A percentile compares a stretch with the other conserved stretches of the same genome.
phyloP scores from a whole-genome alignment of 805 yeast species.

The Barnettozyma pratensis region DNA sequence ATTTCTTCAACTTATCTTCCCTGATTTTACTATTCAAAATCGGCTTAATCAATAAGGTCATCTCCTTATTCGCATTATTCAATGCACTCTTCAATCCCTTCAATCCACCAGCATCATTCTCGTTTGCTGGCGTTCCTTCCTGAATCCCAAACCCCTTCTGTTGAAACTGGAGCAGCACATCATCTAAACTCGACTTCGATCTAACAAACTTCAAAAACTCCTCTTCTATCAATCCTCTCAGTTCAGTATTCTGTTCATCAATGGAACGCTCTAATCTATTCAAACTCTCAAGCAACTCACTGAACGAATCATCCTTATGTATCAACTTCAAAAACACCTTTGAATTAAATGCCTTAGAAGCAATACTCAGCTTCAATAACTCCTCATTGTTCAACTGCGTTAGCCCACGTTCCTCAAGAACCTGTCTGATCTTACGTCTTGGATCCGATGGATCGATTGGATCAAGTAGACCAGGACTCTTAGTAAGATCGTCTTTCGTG shows the following conservation, averaged over 20 bases:
- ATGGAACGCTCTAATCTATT: slow-evolving; percentile 45
- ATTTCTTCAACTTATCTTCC: slow-evolving; percentile 42
- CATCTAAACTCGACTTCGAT: slow-evolving; percentile 59
- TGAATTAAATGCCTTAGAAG: slow-evolving; percentile 55
- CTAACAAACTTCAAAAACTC: slow-evolving; percentile 63
- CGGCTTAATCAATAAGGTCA: slow-evolving; percentile 54
- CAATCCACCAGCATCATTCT: slow-evolving; percentile 19
- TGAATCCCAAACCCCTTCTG: slow-evolving; percentile 27
- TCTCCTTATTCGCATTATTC: slow-evolving; percentile 45
- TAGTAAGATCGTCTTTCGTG: slow-evolving; percentile 18
- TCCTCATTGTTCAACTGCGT: slow-evolving; percentile 33
- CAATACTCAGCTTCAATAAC: slow-evolving; percentile 44
- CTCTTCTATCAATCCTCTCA: slow-evolving; percentile 46
- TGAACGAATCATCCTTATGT: slow-evolving; percentile 50
- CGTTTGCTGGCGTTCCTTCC: slow-evolving; percentile 4
- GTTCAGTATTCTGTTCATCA: slow-evolving; percentile 41
- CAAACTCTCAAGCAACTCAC: slow-evolving; percentile 43
- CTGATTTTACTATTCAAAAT: slow-evolving; percentile 45
- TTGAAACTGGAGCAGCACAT: slow-evolving; percentile 49
- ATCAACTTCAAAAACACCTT: slow-evolving; percentile 48
- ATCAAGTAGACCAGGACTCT: slow-evolving; percentile 23
- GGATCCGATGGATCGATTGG: slow-evolving; percentile 56
- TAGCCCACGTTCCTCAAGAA: slow-evolving; percentile 33
- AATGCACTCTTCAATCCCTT: slow-evolving; percentile 35
- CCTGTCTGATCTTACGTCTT: slow-evolving; percentile 39